phyloP scores from a whole-genome alignment of 108 stramenopile species.

The Mediolabrus comicus region DNA sequence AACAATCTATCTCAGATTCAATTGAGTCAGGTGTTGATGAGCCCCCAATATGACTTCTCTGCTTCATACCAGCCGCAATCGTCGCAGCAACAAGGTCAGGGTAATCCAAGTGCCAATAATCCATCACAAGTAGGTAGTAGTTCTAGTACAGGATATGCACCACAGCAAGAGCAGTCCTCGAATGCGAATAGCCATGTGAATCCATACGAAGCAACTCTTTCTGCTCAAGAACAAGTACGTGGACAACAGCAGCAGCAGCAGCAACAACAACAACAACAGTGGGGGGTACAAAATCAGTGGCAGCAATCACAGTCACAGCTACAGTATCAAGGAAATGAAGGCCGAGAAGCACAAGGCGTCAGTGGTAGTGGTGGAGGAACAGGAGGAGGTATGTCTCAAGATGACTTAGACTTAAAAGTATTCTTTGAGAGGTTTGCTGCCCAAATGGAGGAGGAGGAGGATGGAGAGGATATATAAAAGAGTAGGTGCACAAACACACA shows the following conservation, averaged over 20 bases:
- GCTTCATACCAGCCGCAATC: background rate
- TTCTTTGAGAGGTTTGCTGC: background rate
- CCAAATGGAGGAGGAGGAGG: background rate
- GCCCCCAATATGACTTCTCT: too few species aligned
- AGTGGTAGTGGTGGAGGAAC: too few species aligned
- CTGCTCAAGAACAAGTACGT: too few species aligned
- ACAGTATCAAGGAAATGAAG: background rate
- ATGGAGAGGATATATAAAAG: background rate
- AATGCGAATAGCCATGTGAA: too few species aligned
- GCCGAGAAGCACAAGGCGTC: background rate
- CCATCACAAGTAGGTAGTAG: too few species aligned
- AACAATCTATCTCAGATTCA: background rate
- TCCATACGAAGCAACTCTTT: too few species aligned
- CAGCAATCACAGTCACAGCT: background rate
- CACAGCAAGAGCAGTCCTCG: too few species aligned
- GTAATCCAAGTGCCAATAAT: too few species aligned
- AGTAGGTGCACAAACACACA: too few species aligned
- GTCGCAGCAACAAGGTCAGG: background rate
- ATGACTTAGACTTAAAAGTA: background rate
- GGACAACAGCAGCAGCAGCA: background rate
- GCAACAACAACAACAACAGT: background rate
- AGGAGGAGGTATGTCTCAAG: background rate
- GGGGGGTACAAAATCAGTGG: background rate
- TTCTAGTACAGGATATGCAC: too few species aligned
- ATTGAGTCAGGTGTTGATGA: background rate